phyloP scores from a whole-genome alignment of 2,329 filamentous ascomycete species.

The Monosporascus sp. region DNA sequence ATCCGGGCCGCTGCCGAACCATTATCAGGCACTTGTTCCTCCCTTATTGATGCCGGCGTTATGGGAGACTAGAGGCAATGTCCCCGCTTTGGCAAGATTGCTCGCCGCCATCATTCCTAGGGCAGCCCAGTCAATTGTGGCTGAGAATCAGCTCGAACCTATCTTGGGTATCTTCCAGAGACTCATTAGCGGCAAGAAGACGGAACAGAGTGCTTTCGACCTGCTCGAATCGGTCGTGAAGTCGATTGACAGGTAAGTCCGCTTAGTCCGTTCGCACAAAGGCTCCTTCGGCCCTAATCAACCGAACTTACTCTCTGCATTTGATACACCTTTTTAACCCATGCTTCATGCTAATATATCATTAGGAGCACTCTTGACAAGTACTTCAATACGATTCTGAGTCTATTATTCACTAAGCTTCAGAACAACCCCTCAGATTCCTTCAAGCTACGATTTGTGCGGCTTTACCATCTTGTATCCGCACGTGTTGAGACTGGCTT shows the following conservation, averaged over 20 bases:
- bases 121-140: slow-evolving; percentile 65
- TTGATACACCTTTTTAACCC: not conserved
- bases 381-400: slow-evolving; percentile 76
- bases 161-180: slow-evolving; percentile 96
- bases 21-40: slow-evolving; percentile 73
- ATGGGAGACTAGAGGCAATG: slow-evolving; percentile 91
- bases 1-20: slow-evolving; percentile 67
- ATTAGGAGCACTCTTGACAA: slow-evolving; percentile 58
- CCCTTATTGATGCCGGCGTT: slow-evolving; percentile 75
- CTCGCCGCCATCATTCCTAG: slow-evolving; percentile 79
- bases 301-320: not conserved
- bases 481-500: slow-evolving; percentile 74
- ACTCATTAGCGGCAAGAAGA: slow-evolving; percentile 73
- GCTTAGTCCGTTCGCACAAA: not conserved
- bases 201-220: slow-evolving; percentile 84
- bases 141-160: slow-evolving; percentile 76
- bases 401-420: slow-evolving; percentile 73
- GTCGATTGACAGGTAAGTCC: slow-evolving; percentile 63
- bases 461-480: slow-evolving; percentile 90
- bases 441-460: slow-evolving; percentile 80
- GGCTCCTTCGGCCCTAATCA: not conserved
- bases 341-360: slow-evolving; percentile 3
- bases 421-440: slow-evolving; percentile 66
- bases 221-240: slow-evolving; percentile 76
- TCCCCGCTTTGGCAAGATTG: slow-evolving; percentile 83